Conservation (phyloP, 441 rosid species). For the Hypseocharis bilobata region DNA sequence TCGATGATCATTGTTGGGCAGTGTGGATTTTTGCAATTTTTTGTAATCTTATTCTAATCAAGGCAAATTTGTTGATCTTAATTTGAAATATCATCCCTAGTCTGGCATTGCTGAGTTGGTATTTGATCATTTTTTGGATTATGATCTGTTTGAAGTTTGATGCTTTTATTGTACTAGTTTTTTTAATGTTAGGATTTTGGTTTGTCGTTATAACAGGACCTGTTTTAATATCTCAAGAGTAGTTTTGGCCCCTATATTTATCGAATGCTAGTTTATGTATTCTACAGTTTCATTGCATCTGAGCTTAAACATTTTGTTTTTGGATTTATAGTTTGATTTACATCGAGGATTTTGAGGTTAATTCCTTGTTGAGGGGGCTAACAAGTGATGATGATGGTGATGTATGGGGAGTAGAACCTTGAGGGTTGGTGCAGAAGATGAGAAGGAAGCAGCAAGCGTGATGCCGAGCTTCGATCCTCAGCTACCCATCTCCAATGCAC, state of each 20-base stretch:
- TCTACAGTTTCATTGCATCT: background rate
- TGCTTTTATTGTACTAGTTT: background rate
- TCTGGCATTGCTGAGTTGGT: background rate
- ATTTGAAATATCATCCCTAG: background rate
- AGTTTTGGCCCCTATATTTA: too few relatives aligned
- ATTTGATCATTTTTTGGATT: background rate
- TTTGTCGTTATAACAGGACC: background rate
- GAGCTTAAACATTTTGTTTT: background rate
- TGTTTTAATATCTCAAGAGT: too few relatives aligned
- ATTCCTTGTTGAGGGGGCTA: background rate
- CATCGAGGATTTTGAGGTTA: background rate
- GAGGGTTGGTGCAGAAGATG: background rate
- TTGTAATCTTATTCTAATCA: background rate
- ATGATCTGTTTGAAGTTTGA: background rate
- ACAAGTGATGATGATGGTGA: background rate
- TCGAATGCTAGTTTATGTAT: background rate
- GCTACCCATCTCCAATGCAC: conserved; percentile 24
- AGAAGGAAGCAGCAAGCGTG: conserved; percentile 5
- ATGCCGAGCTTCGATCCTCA: conserved; percentile 43
- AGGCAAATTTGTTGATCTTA: background rate
- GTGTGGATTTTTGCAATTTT: background rate
- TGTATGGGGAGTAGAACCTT: background rate
- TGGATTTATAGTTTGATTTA: background rate
- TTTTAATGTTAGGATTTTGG: background rate
- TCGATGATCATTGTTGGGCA: background rate